These are phyloP conservation scores for Prasinococcaceae sp. DNA, from an alignment of 139 green algal species.

Conservation along the genomic window DNA sequence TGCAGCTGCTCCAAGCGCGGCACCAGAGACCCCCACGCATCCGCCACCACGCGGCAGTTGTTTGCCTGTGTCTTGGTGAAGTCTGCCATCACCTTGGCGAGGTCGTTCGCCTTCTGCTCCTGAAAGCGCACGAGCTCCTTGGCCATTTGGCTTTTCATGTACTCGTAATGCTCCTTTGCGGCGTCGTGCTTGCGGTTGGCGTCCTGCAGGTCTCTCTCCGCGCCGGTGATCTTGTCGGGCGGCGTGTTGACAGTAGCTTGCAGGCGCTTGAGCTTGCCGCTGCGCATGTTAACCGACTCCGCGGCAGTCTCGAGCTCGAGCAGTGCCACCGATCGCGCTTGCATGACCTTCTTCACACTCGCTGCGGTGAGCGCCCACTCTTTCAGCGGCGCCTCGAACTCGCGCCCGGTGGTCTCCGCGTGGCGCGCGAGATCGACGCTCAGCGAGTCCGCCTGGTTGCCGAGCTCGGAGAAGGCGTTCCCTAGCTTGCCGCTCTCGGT, in stretches of 20 bases:
- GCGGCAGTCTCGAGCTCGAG: conserved; percentile 21
- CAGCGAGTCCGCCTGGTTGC: conserved; percentile 32
- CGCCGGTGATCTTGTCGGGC: conserved; percentile 22
- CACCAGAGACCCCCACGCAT: conserved; percentile 46
- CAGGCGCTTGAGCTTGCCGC: conserved; percentile 15
- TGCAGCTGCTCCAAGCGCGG: conserved; percentile 1
- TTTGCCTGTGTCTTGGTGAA: conserved; percentile 55
- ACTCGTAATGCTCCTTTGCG: conserved; percentile 37
- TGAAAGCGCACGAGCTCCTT: conserved; percentile 64
- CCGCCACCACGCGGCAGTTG: conserved; percentile 41
- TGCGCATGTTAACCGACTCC: conserved; percentile 48
- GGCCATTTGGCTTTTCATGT: conserved; percentile 54
- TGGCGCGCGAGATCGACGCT: conserved; percentile 8
- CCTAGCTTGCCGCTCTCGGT: conserved; percentile 15
- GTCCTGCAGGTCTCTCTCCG: conserved; percentile 52
- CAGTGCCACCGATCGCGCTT: conserved; percentile 43
- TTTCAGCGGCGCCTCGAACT: conserved; percentile 73
- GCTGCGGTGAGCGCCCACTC: conserved; percentile 56
- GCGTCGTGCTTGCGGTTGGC: conserved; percentile 30
- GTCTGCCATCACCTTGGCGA: conserved; percentile 50
- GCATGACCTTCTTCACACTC: conserved; percentile 46
- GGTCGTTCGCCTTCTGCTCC: conserved; percentile 55
- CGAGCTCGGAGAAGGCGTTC: conserved; percentile 22
- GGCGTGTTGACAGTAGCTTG: background rate
- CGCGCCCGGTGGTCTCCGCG: conserved; percentile 1